These are phyloP conservation scores for Thermoascus crustaceus DNA, from an alignment of 2,329 filamentous ascomycete genomes.

Conservation along the genomic window DNA sequence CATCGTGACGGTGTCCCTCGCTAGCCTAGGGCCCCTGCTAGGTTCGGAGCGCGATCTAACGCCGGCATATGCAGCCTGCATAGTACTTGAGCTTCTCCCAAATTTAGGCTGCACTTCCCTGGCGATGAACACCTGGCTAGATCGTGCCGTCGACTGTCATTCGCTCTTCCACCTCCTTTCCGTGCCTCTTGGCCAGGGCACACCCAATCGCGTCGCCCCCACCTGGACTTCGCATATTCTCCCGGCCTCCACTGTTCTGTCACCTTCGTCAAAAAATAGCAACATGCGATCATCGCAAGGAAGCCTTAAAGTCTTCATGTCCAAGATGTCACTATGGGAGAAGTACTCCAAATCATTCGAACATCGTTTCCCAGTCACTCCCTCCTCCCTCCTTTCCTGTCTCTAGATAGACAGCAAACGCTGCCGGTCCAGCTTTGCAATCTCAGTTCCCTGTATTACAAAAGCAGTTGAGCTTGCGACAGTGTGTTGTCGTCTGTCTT, in stretches of 20 bases:
- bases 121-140: conserved; percentile 4
- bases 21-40: too few relatives aligned
- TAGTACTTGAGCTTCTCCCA: conserved; percentile 5
- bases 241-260: conserved; percentile 6
- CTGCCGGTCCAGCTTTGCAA: conserved; percentile 37
- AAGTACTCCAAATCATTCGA: conserved; percentile 4
- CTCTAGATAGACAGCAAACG: conserved; percentile 27
- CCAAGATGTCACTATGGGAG: conserved; percentile 11
- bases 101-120: conserved; percentile 8
- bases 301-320: conserved; percentile 11
- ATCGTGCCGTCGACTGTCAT: conserved; percentile 6
- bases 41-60: neutral
- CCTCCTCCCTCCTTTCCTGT: conserved; percentile 18
- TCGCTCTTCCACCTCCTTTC: conserved; percentile 6
- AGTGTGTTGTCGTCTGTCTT: neutral
- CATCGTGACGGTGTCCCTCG: too few relatives aligned
- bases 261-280: conserved; percentile 16
- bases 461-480: conserved; percentile 9
- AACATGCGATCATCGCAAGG: conserved; percentile 10
- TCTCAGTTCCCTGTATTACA: conserved; percentile 17
- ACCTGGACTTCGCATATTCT: conserved; percentile 8
- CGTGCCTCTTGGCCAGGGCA: neutral
- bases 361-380: conserved; percentile 5
- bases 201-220: conserved; percentile 3
- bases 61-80: too few relatives aligned